phyloP scores from a whole-genome alignment of 2,329 filamentous ascomycete genomes.

The Thermothelomyces thermophilus region DNA sequence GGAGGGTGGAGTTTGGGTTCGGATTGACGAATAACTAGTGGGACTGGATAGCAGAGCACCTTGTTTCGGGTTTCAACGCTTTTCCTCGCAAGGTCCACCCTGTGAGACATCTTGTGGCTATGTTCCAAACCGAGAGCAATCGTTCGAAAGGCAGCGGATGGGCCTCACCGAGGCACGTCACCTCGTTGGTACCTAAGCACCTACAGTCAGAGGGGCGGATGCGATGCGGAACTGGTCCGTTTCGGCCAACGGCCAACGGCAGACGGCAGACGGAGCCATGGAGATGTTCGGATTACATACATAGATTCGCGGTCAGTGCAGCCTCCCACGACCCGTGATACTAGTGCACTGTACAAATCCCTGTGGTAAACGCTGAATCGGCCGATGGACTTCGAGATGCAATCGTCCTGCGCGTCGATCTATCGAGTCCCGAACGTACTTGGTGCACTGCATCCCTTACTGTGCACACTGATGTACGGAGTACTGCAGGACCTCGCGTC shows the following conservation, averaged over 20 bases:
- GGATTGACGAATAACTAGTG: background rate
- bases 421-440: background rate
- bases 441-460: no score
- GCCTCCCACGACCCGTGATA: background rate
- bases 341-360: no score
- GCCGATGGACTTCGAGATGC: background rate
- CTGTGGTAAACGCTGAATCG: background rate
- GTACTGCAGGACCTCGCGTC: no score
- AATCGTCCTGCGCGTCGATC: background rate
- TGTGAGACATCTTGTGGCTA: constrained; percentile 3
- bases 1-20: constrained; percentile 3
- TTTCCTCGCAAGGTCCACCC: background rate
- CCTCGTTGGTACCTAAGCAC: no score
- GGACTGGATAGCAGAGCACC: background rate
- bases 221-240: constrained; percentile 5
- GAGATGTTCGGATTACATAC: no score
- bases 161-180: no score
- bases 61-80: background rate
- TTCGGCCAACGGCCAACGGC: constrained; percentile 1
- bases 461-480: no score
- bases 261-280: background rate
- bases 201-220: background rate
- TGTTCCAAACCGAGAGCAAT: no score
- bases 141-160: no score
- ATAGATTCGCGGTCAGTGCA: background rate